These are phyloP conservation scores for Fraxinus nigra DNA, from an alignment of 305 asterid genomes.

Conservation along the genomic window DNA sequence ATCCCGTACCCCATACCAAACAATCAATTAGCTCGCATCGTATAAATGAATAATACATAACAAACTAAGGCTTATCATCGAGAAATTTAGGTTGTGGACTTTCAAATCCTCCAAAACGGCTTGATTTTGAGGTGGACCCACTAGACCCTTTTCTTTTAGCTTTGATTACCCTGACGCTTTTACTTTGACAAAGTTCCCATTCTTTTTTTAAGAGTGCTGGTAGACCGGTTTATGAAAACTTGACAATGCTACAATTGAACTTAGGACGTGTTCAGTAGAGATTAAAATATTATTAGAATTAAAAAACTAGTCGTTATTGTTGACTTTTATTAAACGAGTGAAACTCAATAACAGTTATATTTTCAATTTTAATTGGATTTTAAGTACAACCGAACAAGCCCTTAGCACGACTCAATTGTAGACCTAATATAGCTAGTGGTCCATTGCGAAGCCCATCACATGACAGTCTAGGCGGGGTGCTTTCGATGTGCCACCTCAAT, in stretches of 20 bases:
- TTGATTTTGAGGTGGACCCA: neutral
- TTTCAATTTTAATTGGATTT: too few species aligned
- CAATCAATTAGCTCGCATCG: neutral
- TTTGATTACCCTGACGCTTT: neutral
- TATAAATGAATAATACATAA: neutral
- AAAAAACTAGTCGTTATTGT: too few species aligned
- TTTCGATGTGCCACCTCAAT: neutral
- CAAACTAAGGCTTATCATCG: neutral
- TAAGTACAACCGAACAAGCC: too few species aligned
- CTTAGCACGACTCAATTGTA: neutral
- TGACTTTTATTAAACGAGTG: too few species aligned
- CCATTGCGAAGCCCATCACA: neutral
- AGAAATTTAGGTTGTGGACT: neutral
- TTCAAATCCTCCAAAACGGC: neutral
- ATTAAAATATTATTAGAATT: too few species aligned
- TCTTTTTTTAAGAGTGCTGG: neutral
- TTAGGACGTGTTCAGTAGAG: too few species aligned
- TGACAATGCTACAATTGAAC: neutral
- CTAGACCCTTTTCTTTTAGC: neutral
- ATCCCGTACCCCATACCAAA: neutral
- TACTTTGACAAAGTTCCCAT: neutral
- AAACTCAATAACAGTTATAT: too few species aligned
- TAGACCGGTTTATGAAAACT: neutral
- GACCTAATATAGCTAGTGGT: neutral
- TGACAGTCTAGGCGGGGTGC: neutral